Conservation (phyloP, 139 green algal genomes). For the Chlorella sp. region DNA sequence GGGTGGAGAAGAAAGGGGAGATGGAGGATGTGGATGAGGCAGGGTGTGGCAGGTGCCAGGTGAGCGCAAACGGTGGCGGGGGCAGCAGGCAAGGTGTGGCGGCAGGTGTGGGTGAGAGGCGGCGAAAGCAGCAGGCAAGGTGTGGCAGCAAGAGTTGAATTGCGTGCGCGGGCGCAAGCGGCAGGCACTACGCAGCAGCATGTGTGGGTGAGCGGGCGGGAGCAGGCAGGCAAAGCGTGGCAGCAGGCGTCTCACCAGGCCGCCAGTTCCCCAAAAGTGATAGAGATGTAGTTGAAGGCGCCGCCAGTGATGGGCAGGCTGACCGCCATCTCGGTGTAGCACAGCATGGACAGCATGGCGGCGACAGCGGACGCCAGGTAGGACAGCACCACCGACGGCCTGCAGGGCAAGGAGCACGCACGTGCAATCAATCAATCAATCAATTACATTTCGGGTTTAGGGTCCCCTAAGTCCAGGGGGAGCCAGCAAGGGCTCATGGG, state of each 20-base stretch:
- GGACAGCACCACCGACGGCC: slow-evolving; percentile 69
- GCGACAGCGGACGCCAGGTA: slow-evolving; percentile 69
- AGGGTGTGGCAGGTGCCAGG: background rate
- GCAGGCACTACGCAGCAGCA: background rate
- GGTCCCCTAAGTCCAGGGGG: too few species aligned
- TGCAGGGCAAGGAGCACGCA: background rate
- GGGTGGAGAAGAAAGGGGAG: background rate
- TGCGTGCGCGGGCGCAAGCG: too few species aligned
- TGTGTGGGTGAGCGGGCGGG: background rate
- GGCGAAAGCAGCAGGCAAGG: background rate
- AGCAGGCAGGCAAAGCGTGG: background rate
- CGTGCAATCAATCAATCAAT: background rate
- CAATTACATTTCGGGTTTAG: too few species aligned
- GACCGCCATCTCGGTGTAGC: slow-evolving; percentile 87
- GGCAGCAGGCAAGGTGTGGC: background rate
- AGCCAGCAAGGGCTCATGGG: too few species aligned
- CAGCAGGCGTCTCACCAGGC: slow-evolving; percentile 57
- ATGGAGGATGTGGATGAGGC: background rate
- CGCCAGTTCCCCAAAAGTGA: slow-evolving; percentile 82
- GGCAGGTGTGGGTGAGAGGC: background rate
- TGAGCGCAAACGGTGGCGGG: too few species aligned
- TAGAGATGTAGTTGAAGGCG: slow-evolving; percentile 84
- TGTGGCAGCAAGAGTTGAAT: too few species aligned
- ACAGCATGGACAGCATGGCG: slow-evolving; percentile 82
- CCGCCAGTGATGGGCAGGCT: slow-evolving; percentile 49